These are phyloP conservation scores for Podila horticola DNA, from an alignment of 192 early-diverging fungal species.

Conservation along the genomic window DNA sequence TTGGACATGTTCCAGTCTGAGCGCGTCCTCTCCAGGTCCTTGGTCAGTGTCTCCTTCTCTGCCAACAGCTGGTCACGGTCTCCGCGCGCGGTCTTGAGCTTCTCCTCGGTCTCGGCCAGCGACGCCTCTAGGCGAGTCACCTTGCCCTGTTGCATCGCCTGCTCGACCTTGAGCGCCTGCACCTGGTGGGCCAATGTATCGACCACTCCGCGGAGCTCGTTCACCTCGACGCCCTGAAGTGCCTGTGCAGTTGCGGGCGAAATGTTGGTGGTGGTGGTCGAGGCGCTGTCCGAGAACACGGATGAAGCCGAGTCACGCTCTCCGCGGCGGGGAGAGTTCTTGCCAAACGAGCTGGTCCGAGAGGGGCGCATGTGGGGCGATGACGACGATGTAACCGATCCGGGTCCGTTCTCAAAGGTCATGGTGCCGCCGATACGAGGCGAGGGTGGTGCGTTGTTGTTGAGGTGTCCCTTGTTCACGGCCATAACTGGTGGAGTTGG, in stretches of 20 bases:
- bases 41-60: slow-evolving; percentile 45
- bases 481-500: slow-evolving; percentile 22
- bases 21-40: slow-evolving; percentile 53
- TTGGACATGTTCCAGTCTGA: slow-evolving; percentile 48
- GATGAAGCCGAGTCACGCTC: slow-evolving; percentile 32
- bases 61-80: slow-evolving; percentile 44
- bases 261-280: slow-evolving; percentile 10
- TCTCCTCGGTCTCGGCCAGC: slow-evolving; percentile 56
- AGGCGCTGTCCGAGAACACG: neutral
- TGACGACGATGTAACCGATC: neutral
- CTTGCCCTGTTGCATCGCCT: slow-evolving; percentile 47
- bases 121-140: slow-evolving; percentile 53
- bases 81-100: slow-evolving; percentile 45
- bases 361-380: slow-evolving; percentile 18
- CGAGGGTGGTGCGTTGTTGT: slow-evolving; percentile 14
- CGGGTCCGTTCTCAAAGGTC: slow-evolving; percentile 4
- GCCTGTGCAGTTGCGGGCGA: slow-evolving; percentile 44
- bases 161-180: slow-evolving; percentile 45
- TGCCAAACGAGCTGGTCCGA: slow-evolving; percentile 15
- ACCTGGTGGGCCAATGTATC: slow-evolving; percentile 49
- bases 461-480: slow-evolving; percentile 18
- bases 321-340: slow-evolving; percentile 20
- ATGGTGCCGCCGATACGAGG: slow-evolving; percentile 24
- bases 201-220: slow-evolving; percentile 40
- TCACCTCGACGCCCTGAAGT: slow-evolving; percentile 42